Evolutionary conservation across 2,329 filamentous ascomycete genomes (phyloP).

Genomic region (Pseudodiploospora longispora): DNA sequence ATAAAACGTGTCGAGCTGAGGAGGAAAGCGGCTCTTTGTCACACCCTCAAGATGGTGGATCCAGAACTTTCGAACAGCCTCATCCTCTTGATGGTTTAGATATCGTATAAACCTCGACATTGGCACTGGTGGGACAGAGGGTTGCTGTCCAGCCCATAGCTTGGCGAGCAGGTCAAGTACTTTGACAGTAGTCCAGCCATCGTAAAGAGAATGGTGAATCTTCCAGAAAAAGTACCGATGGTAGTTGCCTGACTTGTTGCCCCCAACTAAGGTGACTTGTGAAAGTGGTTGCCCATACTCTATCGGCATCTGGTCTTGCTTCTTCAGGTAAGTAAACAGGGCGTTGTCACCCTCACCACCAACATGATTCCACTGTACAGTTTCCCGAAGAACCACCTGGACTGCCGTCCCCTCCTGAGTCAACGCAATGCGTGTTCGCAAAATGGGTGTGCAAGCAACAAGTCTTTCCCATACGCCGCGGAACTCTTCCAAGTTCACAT

Average conservation of each 20-base stretch:
- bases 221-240: slow-evolving; percentile 10
- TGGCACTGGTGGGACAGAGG: not conserved
- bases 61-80: not conserved
- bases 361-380: too few relatives aligned
- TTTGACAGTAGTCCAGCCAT: slow-evolving; percentile 10
- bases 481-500: too few relatives aligned
- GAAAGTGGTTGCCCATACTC: too few relatives aligned
- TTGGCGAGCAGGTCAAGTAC: slow-evolving; percentile 2
- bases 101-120: slow-evolving; percentile 3
- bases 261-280: too few relatives aligned
- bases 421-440: too few relatives aligned
- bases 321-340: too few relatives aligned
- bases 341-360: too few relatives aligned
- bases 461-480: too few relatives aligned
- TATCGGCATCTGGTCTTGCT: too few relatives aligned
- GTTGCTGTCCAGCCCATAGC: not conserved
- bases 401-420: too few relatives aligned
- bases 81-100: not conserved
- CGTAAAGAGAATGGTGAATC: slow-evolving; percentile 15
- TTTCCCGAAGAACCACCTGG: too few relatives aligned
- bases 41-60: not conserved
- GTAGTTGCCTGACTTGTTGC: not conserved
- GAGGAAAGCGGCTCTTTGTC: not conserved
- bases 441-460: too few relatives aligned
- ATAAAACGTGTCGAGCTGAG: not conserved